These are phyloP conservation scores for Xylaria sp. DNA, from an alignment of 2,329 filamentous ascomycete species.

Conservation along the genomic window DNA sequence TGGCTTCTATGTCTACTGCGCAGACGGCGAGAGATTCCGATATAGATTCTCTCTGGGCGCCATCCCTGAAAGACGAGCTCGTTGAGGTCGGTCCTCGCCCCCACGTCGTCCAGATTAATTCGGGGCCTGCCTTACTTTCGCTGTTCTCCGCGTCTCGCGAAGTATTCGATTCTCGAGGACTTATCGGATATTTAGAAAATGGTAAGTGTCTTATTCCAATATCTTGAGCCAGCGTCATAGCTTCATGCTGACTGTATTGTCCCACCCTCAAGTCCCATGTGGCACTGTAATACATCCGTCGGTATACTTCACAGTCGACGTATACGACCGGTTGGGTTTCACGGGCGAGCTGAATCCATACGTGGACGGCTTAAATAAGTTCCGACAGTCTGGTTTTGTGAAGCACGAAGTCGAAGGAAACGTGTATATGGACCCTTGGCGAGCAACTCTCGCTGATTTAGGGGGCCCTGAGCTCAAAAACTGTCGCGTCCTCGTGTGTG, in stretches of 20 bases:
- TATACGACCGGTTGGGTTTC: slow-evolving; percentile 39
- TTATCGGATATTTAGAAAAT: slow-evolving; percentile 38
- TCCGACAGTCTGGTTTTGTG: slow-evolving; percentile 33
- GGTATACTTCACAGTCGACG: slow-evolving; percentile 39
- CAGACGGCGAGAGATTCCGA: slow-evolving; percentile 50
- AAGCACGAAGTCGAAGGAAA: slow-evolving; percentile 34
- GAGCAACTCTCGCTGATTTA: slow-evolving; percentile 36
- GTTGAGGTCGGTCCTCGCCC: slow-evolving; percentile 36
- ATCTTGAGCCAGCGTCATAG: background rate
- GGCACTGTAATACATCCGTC: slow-evolving; percentile 44
- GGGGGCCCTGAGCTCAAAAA: slow-evolving; percentile 38
- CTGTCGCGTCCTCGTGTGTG: slow-evolving; percentile 44
- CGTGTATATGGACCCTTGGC: slow-evolving; percentile 40
- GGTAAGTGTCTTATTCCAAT: slow-evolving; percentile 18
- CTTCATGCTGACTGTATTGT: slow-evolving; percentile 16
- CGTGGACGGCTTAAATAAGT: slow-evolving; percentile 37
- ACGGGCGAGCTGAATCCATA: slow-evolving; percentile 34
- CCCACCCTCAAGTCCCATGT: slow-evolving; percentile 31
- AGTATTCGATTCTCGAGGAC: slow-evolving; percentile 34
- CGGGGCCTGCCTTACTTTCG: slow-evolving; percentile 34
- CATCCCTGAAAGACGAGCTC: slow-evolving; percentile 26
- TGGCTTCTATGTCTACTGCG: slow-evolving; percentile 59
- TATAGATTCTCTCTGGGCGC: slow-evolving; percentile 38
- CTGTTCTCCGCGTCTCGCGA: slow-evolving; percentile 36
- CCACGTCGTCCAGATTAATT: slow-evolving; percentile 39